Base-by-base conservation (phyloP, 257 asterid species). In the Lycium ferocissimum region DNA sequence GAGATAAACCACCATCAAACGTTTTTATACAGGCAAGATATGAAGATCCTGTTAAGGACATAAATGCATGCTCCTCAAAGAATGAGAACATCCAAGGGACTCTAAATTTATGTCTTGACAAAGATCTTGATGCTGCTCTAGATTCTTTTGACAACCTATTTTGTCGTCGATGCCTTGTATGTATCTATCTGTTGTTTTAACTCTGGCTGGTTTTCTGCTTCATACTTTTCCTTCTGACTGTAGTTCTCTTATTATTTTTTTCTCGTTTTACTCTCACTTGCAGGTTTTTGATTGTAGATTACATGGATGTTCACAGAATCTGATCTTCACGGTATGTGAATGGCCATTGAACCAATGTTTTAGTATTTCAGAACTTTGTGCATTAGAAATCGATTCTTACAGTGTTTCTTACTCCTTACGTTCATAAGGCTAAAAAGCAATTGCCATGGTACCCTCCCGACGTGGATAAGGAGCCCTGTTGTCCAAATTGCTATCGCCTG, bases 261-360 rank as follows among this genome's bases (percentile, higher is more conserved):
- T 65, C 70, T 71, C 80, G 58, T 80, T 84, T 61, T 83, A 57
- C 80, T 86, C n/a, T 33, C n/a, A 54, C 85, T 88, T 85, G 84
- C 91, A 97, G 99, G 98, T 97, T 85, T 97, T 93, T 88, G 99
- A 95, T 81, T 97, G 98, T 89, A 92, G 92, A 92, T 86, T 92
- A 63, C 99, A 95, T 88, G 98, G 99, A 87, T 97, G 98, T 83
- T 97, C 99, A 15, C 98, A 94, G 90, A 98, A 97, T 67, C 95
- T 97, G 78, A 89, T 89, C 83, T 90, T 91, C 86, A 91, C 98
- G 86, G 99, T 97, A 91, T 2, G 47, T 38, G 63, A 51, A 76
- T 76, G 26, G 47, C 59, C 59, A 51, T 76, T 26, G 51, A 76
- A 51, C 26, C 63, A 76, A 51, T 76, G 26, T 26, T 51, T 49